These are phyloP conservation scores for Exophiala oligosperma DNA, from an alignment of 2,329 filamentous ascomycete genomes.

Conservation along the genomic window DNA sequence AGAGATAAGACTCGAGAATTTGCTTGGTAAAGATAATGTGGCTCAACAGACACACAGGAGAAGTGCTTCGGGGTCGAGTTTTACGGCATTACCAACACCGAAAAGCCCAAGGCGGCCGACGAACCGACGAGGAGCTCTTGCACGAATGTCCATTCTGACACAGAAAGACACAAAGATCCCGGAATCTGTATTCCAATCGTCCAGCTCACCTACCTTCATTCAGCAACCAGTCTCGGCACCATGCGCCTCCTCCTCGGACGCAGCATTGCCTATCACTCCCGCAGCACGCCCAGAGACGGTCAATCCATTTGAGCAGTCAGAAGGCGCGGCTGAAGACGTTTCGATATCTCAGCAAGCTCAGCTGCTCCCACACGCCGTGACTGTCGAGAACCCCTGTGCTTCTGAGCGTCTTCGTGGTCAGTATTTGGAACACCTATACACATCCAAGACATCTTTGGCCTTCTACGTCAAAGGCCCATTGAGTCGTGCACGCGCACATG, in stretches of 20 bases:
- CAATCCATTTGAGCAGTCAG: constrained; percentile 9
- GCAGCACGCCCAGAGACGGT: background rate
- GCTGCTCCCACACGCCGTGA: background rate
- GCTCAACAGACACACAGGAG: constrained; percentile 6
- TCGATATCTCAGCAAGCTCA: background rate
- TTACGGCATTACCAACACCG: constrained; percentile 10
- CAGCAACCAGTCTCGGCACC: background rate
- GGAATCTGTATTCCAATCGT: background rate
- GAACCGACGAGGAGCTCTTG: constrained; percentile 28
- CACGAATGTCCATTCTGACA: constrained; percentile 28
- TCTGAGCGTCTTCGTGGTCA: constrained; percentile 24
- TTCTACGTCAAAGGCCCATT: constrained; percentile 54
- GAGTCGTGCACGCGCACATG: constrained; percentile 45
- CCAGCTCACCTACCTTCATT: background rate
- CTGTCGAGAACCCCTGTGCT: constrained; percentile 9
- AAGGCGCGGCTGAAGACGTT: background rate
- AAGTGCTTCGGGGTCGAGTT: constrained; percentile 14
- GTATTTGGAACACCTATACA: constrained; percentile 30
- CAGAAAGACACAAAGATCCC: constrained; percentile 7
- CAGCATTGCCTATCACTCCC: constrained; percentile 1
- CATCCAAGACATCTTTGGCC: constrained; percentile 46
- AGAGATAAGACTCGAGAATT: constrained; percentile 13
- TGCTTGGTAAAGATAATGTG: constrained; percentile 4
- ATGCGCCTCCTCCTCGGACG: background rate
- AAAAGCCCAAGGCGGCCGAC: constrained; percentile 25